Evolutionary conservation across 2,329 filamentous ascomycete genomes (phyloP).

Genomic region (Tolypocladium paradoxum): DNA sequence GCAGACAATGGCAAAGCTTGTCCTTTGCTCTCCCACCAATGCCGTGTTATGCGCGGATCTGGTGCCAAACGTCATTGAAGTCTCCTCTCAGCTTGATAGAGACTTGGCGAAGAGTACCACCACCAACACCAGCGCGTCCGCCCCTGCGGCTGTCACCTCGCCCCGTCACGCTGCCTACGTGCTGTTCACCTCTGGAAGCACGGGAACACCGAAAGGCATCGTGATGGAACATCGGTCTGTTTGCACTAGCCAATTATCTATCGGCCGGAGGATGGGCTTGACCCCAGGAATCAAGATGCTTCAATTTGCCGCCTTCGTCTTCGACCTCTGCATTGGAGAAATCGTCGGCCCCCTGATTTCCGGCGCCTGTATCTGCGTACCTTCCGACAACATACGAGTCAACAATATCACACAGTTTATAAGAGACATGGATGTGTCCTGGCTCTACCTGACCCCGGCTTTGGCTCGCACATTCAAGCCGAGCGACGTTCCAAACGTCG

Average conservation of each 20-base stretch:
- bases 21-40: not conserved
- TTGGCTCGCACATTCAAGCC: slow-evolving; percentile 1
- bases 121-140: not conserved
- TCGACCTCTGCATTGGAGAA: slow-evolving; percentile 8
- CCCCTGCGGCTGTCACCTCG: not conserved
- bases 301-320: slow-evolving; percentile 9
- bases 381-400: slow-evolving; percentile 4
- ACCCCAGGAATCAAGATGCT: slow-evolving; percentile 4
- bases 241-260: slow-evolving; percentile 1
- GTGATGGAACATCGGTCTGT: slow-evolving; percentile 10
- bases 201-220: slow-evolving; percentile 13
- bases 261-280: slow-evolving; percentile 1
- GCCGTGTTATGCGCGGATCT: not conserved
- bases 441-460: slow-evolving; percentile 4
- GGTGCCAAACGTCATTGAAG: not conserved
- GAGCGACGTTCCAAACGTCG: not conserved
- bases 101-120: not conserved
- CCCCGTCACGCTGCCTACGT: slow-evolving; percentile 9
- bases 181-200: slow-evolving; percentile 14
- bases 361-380: slow-evolving; percentile 8
- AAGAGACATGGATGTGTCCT: slow-evolving; percentile 1
- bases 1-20: not conserved
- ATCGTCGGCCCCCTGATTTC: slow-evolving; percentile 5
- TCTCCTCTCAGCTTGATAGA: slow-evolving; percentile 1
- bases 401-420: slow-evolving; percentile 6